Evolutionary conservation across 2,329 filamentous ascomycete genomes (phyloP).

Genomic region (Sporothrix phasma): DNA sequence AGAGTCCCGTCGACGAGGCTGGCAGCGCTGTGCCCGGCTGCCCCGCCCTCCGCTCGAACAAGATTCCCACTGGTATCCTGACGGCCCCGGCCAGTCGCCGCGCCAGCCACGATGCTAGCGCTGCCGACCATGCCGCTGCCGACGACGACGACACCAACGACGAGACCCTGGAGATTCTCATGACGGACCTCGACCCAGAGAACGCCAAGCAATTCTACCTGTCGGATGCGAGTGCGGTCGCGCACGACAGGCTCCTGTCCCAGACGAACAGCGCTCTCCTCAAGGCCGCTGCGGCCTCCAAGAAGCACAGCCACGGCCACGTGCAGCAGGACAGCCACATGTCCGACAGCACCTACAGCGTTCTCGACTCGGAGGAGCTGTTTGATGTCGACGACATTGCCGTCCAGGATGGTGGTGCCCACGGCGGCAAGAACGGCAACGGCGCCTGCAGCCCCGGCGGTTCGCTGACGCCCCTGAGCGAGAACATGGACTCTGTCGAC

Average conservation of each 20-base stretch:
- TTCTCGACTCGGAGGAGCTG: slow-evolving; percentile 42
- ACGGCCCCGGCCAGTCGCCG: slow-evolving; percentile 23
- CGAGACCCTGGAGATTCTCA: slow-evolving; percentile 66
- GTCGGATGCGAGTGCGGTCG: slow-evolving; percentile 74
- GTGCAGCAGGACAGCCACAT: slow-evolving; percentile 48
- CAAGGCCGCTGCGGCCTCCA: slow-evolving; percentile 2
- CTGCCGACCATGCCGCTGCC: background rate
- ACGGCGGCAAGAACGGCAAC: slow-evolving; percentile 11
- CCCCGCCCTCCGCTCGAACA: slow-evolving; percentile 35
- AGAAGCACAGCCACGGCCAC: slow-evolving; percentile 38
- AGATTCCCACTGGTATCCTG: slow-evolving; percentile 41
- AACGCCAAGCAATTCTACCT: slow-evolving; percentile 63
- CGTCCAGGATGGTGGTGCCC: background rate
- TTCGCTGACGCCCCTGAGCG: slow-evolving; percentile 47
- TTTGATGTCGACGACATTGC: slow-evolving; percentile 75
- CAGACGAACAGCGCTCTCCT: slow-evolving; percentile 51
- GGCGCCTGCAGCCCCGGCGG: slow-evolving; percentile 37
- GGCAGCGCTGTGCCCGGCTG: slow-evolving; percentile 23
- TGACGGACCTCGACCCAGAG: slow-evolving; percentile 60
- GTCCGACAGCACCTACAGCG: slow-evolving; percentile 37
- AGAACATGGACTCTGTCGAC: slow-evolving; percentile 38
- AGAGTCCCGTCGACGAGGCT: slow-evolving; percentile 54
- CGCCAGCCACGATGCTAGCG: background rate
- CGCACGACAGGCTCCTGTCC: slow-evolving; percentile 65
- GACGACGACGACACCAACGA: slow-evolving; percentile 48